phyloP scores from a whole-genome alignment of 805 yeast genomes.

The Saccharomycopsis fibuligera region DNA sequence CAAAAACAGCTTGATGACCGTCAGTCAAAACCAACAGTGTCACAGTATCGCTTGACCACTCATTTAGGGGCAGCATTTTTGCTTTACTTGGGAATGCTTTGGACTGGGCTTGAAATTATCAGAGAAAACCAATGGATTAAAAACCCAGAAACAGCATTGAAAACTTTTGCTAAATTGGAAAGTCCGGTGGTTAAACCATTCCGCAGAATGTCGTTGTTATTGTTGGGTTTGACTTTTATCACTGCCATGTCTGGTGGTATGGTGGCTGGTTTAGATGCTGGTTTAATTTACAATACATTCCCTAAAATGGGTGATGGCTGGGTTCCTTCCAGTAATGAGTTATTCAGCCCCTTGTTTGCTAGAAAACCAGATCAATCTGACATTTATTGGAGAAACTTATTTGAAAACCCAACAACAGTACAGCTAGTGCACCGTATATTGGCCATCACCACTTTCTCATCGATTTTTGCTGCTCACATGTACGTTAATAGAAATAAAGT shows the following conservation, averaged over 20 bases:
- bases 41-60: slow-evolving; percentile 89
- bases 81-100: slow-evolving; percentile 81
- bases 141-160: slow-evolving; percentile 52
- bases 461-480: slow-evolving; percentile 65
- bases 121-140: slow-evolving; percentile 66
- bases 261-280: slow-evolving; percentile 98
- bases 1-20: slow-evolving; percentile 70
- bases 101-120: slow-evolving; percentile 82
- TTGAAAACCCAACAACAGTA: slow-evolving; percentile 95
- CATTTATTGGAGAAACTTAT: slow-evolving; percentile 82
- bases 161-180: slow-evolving; percentile 50
- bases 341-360: slow-evolving; percentile 68
- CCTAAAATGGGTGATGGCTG: slow-evolving; percentile 80
- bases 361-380: slow-evolving; percentile 64
- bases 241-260: slow-evolving; percentile 98
- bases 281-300: slow-evolving; percentile 89
- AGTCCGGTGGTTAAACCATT: slow-evolving; percentile 53
- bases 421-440: slow-evolving; percentile 84
- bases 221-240: slow-evolving; percentile 65
- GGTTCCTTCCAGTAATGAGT: slow-evolving; percentile 70
- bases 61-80: slow-evolving; percentile 91
- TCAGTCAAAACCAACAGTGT: slow-evolving; percentile 92
- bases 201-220: slow-evolving; percentile 47
- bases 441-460: slow-evolving; percentile 73
- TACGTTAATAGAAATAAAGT: slow-evolving; percentile 52